These are phyloP conservation scores for Leccinum broughii DNA, from an alignment of 768 basidiomycete species.

Conservation along the genomic window DNA sequence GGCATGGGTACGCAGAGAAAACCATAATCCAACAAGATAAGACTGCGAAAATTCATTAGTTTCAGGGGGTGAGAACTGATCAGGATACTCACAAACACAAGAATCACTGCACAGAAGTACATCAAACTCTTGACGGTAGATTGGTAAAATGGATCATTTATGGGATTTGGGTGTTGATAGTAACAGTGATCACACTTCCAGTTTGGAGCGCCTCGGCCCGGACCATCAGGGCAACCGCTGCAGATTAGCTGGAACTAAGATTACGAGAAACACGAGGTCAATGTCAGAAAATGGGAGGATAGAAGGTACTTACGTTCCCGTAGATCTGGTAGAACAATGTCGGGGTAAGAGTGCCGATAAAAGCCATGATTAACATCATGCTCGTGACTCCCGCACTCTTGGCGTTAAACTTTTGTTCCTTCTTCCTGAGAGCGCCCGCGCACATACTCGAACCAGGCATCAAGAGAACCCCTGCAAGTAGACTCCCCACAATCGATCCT, in stretches of 20 bases:
- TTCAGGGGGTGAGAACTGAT: not conserved
- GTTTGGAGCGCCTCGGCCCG: constrained; percentile 28
- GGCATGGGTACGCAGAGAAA: constrained; percentile 96
- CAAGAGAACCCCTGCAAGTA: constrained; percentile 91
- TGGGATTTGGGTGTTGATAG: constrained; percentile 93
- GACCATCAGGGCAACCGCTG: constrained; percentile 64
- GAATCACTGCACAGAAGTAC: constrained; percentile 91
- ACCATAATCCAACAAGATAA: constrained; percentile 97
- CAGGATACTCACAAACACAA: constrained; percentile 72
- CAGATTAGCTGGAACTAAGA: constrained; percentile 84
- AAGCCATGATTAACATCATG: constrained; percentile 99
- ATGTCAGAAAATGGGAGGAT: not conserved
- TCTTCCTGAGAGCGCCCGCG: constrained; percentile 81
- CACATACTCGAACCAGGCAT: constrained; percentile 99
- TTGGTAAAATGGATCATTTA: constrained; percentile 94
- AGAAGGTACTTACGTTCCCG: constrained; percentile 72
- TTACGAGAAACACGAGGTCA: constrained; percentile 18
- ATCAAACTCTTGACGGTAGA: constrained; percentile 92
- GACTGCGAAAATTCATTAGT: constrained; percentile 53
- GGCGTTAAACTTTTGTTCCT: constrained; percentile 99
- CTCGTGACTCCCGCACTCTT: constrained; percentile 98
- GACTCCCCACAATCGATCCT: constrained; percentile 92
- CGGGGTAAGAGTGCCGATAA: constrained; percentile 93
- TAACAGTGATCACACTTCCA: constrained; percentile 94
- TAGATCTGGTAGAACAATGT: constrained; percentile 98